Conservation (phyloP, 129 eudicot species). For the Logfia minima region DNA sequence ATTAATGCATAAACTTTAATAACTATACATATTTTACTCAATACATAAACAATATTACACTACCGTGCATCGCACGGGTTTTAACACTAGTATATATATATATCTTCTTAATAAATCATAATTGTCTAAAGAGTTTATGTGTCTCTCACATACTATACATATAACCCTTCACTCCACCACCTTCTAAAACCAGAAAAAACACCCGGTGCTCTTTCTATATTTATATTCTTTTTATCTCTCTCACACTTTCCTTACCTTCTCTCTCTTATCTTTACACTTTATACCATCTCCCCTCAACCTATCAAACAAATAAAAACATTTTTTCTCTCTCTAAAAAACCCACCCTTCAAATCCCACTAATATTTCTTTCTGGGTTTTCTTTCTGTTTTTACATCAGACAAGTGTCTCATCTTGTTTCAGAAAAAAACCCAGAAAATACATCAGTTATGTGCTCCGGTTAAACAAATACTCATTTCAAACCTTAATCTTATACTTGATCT, state of each 20-base stretch:
- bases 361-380: constrained; percentile 13
- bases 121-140: too few relatives aligned
- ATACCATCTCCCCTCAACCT: constrained; percentile 3
- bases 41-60: too few relatives aligned
- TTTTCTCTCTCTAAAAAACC: constrained; percentile 21
- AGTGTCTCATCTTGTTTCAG: constrained; percentile 43
- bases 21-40: too few relatives aligned
- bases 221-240: neutral
- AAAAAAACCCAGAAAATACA: constrained; percentile 23
- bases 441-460: constrained; percentile 25
- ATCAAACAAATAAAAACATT: constrained; percentile 2
- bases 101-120: too few relatives aligned
- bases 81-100: too few relatives aligned
- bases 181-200: constrained; percentile 1
- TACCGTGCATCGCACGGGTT: too few relatives aligned
- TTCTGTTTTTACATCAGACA: constrained; percentile 39
- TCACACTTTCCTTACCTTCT: constrained; percentile 6
- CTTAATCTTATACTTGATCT: constrained; percentile 17
- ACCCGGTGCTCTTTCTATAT: neutral
- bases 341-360: constrained; percentile 21
- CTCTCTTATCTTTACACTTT: neutral
- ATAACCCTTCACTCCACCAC: constrained; percentile 1
- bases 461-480: constrained; percentile 7
- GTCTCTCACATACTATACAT: neutral
- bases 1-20: too few relatives aligned